phyloP scores from a whole-genome alignment of 2,329 filamentous ascomycete species.

The Paracorniculantispora psalliotae region DNA sequence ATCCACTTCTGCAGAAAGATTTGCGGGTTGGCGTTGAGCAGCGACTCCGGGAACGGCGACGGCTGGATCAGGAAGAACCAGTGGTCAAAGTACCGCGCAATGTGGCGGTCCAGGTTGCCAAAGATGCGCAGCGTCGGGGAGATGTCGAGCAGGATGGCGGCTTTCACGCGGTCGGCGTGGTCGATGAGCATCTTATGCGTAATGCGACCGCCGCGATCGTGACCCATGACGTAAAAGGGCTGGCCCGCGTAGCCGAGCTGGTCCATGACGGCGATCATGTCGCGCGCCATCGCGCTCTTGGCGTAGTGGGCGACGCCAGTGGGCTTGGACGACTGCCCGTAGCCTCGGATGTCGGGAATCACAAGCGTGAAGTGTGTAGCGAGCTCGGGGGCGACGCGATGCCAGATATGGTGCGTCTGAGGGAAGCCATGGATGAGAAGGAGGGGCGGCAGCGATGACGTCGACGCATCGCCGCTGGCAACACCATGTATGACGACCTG shows the following conservation, averaged over 20 bases:
- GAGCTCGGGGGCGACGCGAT: conserved; percentile 38
- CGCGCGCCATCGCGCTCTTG: conserved; percentile 45
- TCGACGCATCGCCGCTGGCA: too few relatives aligned
- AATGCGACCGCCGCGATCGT: conserved; percentile 53
- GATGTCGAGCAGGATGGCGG: conserved; percentile 46
- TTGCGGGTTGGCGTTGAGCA: conserved; percentile 34
- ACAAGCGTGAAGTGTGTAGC: conserved; percentile 37
- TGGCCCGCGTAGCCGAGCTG: conserved; percentile 29
- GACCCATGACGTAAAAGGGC: conserved; percentile 45
- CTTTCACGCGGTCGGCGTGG: conserved; percentile 35
- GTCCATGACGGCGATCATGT: conserved; percentile 43
- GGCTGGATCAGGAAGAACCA: conserved; percentile 56
- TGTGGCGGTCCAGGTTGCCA: conserved; percentile 34
- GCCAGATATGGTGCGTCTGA: conserved; percentile 49
- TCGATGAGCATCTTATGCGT: conserved; percentile 50
- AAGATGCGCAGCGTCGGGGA: conserved; percentile 53
- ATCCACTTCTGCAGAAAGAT: conserved; percentile 39
- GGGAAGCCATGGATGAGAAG: conserved; percentile 50
- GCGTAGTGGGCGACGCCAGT: conserved; percentile 31
- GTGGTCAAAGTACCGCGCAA: conserved; percentile 50
- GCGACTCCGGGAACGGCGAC: conserved; percentile 44
- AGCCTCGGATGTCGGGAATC: conserved; percentile 46
- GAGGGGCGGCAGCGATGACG: conserved; percentile 32
- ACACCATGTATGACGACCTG: too few relatives aligned
- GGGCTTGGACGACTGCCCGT: conserved; percentile 46